A percentile compares a stretch with the other conserved stretches of the same genome.
Evolutionary conservation across 2,329 filamentous ascomycete species (phyloP).

Genomic region (Alternaria sp.): DNA sequence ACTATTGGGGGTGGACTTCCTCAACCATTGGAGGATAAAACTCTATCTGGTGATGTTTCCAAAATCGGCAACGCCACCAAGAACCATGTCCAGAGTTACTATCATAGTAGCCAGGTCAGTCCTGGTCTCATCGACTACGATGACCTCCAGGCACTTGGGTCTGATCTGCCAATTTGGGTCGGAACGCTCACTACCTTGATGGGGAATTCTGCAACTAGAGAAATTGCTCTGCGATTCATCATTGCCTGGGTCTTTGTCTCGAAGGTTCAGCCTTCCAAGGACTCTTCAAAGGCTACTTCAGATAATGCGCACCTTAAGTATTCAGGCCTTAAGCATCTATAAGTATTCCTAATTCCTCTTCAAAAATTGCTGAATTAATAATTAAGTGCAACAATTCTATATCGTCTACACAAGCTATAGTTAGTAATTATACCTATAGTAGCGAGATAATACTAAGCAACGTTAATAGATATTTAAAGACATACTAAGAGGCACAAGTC

Average conservation of each 20-base stretch:
- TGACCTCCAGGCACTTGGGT: constrained; percentile 35
- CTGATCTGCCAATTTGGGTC: constrained; percentile 32
- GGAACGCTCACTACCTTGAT: constrained; percentile 41
- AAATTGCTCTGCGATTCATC: constrained; percentile 42
- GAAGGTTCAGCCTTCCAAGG: constrained; percentile 28
- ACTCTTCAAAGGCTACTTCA: constrained; percentile 16
- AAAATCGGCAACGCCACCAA: constrained; percentile 48
- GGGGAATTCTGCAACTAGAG: constrained; percentile 37
- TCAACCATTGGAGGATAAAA: constrained; percentile 47
- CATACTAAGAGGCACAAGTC: constrained; percentile 27
- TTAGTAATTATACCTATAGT: constrained; percentile 21
- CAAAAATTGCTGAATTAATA: constrained; percentile 24
- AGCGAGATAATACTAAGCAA: constrained; percentile 30
- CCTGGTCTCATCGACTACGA: constrained; percentile 35
- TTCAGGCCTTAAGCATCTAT: constrained; percentile 5
- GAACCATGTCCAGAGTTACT: constrained; percentile 51
- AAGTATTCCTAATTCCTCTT: constrained; percentile 12
- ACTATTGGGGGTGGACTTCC: constrained; percentile 32
- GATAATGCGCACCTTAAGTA: not conserved
- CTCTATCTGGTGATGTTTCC: constrained; percentile 43
- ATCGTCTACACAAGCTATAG: constrained; percentile 22
- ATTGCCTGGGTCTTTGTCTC: constrained; percentile 46
- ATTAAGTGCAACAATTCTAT: constrained; percentile 33
- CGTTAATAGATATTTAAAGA: constrained; percentile 28
- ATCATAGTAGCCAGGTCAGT: constrained; percentile 35